Conservation (phyloP, 495 filamentous ascomycete species). For the Penicillium crystallinum region DNA sequence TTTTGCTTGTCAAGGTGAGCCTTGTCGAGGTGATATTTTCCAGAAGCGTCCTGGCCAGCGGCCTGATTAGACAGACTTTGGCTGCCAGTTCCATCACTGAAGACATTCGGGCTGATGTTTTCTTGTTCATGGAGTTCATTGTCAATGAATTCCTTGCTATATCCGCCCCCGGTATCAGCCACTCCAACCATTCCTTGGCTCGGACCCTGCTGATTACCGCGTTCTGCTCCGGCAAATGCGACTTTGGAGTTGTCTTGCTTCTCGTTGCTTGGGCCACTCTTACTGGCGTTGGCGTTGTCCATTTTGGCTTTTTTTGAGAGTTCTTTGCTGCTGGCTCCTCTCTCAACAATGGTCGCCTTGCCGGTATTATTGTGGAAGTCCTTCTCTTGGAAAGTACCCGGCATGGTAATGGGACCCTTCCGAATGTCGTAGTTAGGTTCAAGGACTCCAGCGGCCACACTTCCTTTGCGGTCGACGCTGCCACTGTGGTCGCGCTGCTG, state of each 20-base stretch:
- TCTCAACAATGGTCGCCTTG: background rate
- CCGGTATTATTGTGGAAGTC: background rate
- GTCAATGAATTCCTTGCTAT: background rate
- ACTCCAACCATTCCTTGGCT: background rate
- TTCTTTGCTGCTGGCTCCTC: background rate
- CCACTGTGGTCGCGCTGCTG: background rate
- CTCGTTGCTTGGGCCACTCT: background rate
- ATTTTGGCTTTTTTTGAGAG: background rate
- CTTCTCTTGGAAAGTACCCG: slow-evolving; percentile 8
- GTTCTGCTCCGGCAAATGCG: background rate
- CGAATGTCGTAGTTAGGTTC: slow-evolving; percentile 22
- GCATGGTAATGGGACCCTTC: slow-evolving; percentile 20
- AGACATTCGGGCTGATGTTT: background rate
- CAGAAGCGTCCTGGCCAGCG: background rate
- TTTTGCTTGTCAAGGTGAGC: background rate
- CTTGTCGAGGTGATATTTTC: background rate
- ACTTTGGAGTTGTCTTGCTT: background rate
- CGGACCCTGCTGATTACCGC: background rate
- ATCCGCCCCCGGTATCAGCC: background rate
- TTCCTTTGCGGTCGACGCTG: background rate
- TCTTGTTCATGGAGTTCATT: slow-evolving; percentile 1
- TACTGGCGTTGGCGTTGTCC: background rate
- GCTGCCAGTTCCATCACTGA: background rate
- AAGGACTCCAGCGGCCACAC: slow-evolving; percentile 3
- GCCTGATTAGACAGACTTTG: background rate